phyloP scores from a whole-genome alignment of 73 alveolate species.

The Paramecium primaurelia region DNA sequence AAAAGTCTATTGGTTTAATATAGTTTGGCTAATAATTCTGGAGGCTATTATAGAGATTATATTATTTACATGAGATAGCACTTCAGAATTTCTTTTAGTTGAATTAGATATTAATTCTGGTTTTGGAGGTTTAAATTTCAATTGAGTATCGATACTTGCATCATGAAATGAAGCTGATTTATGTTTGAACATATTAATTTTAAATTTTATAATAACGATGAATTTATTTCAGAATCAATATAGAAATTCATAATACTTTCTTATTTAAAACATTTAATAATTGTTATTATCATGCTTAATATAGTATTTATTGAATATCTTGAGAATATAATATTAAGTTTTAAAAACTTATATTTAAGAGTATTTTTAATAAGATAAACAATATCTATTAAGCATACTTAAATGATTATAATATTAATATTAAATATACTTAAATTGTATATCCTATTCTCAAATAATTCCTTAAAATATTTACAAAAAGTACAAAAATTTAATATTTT shows the following conservation, averaged over 20 bases:
- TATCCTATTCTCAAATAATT: not conserved
- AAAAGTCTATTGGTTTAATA: not conserved
- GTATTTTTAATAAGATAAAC: not conserved
- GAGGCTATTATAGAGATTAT: not conserved
- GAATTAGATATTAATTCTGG: not conserved
- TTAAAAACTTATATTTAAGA: not conserved
- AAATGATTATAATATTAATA: not conserved
- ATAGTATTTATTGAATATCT: not conserved
- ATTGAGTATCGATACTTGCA: not conserved
- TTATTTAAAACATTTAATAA: not conserved
- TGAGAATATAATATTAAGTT: not conserved
- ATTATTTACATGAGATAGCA: not conserved
- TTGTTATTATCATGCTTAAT: not conserved
- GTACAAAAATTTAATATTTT: not conserved
- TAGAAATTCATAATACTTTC: not conserved
- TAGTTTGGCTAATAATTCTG: constrained; percentile 28
- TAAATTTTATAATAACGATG: constrained; percentile 12
- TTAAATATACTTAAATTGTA: not conserved
- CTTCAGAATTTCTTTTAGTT: not conserved
- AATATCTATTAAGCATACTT: no score
- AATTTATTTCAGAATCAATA: not conserved
- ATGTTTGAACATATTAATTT: constrained; percentile 23
- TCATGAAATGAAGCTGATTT: constrained; percentile 42
- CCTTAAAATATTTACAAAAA: no score
- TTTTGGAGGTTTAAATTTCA: not conserved